Conservation (phyloP, 345 rosid species). For the Hirschfeldia incana region DNA sequence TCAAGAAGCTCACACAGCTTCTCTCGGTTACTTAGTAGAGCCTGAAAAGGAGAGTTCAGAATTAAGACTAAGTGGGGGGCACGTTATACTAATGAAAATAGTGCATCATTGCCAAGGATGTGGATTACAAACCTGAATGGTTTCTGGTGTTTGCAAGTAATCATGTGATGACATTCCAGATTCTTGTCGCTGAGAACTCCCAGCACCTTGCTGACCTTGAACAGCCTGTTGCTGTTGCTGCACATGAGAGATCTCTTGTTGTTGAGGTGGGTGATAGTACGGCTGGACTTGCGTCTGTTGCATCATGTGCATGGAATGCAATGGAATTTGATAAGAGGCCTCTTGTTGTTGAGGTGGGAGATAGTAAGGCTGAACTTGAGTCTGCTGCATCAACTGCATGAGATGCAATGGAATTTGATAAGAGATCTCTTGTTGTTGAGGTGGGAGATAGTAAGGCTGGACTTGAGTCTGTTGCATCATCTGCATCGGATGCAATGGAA, state of each 20-base stretch:
- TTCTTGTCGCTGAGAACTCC: constrained; percentile 35
- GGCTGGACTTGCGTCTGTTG: too few species aligned
- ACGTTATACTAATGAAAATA: not conserved
- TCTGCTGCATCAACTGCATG: constrained; percentile 58
- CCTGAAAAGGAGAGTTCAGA: constrained; percentile 45
- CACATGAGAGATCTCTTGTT: constrained; percentile 43
- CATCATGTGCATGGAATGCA: too few species aligned
- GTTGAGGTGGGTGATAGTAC: constrained; percentile 50
- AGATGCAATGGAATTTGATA: constrained; percentile 67
- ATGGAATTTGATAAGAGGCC: constrained; percentile 24
- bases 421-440: constrained; percentile 47
- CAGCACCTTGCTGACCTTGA: constrained; percentile 18
- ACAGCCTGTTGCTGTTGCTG: constrained; percentile 15
- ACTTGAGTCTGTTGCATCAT: constrained; percentile 62
- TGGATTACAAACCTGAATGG: constrained; percentile 65
- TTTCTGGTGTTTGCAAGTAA: constrained; percentile 45
- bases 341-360: constrained; percentile 78
- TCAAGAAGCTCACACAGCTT: constrained; percentile 98
- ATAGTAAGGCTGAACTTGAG: constrained; percentile 62
- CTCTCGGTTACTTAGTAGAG: constrained; percentile 82
- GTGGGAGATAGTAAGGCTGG: constrained; percentile 61
- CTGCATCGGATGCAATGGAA: constrained; percentile 54
- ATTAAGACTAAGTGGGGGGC: constrained; percentile 18
- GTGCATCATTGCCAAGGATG: not conserved
- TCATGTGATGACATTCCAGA: constrained; percentile 78